These are phyloP conservation scores for Crucibulum laeve DNA, from an alignment of 768 basidiomycete genomes.

Conservation along the genomic window DNA sequence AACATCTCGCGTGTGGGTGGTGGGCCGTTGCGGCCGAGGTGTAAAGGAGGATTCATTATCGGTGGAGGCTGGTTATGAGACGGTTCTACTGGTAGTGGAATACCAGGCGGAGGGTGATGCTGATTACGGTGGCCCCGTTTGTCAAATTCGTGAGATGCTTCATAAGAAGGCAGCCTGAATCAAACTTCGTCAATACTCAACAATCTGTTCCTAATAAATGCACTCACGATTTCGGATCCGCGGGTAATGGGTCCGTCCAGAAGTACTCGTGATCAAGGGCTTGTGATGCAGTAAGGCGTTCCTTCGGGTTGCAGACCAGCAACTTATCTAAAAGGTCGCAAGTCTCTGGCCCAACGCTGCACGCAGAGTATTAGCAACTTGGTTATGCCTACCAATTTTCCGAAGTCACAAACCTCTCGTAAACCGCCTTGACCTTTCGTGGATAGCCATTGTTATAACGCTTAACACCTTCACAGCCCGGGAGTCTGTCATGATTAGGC, in stretches of 20 bases:
- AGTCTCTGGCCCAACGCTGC: slow-evolving; percentile 68
- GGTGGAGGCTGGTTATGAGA: slow-evolving; percentile 16
- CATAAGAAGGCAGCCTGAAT: slow-evolving; percentile 65
- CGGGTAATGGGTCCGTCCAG: slow-evolving; percentile 86
- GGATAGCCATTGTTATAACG: slow-evolving; percentile 46
- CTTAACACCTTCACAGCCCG: slow-evolving; percentile 78
- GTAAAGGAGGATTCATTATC: background rate
- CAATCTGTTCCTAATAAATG: background rate
- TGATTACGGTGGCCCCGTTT: slow-evolving; percentile 58
- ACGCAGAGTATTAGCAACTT: slow-evolving; percentile 4
- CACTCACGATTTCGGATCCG: slow-evolving; percentile 74
- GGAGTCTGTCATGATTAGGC: slow-evolving; percentile 72
- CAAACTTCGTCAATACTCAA: slow-evolving; percentile 2
- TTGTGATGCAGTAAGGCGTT: slow-evolving; percentile 78
- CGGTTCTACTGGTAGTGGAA: slow-evolving; percentile 16
- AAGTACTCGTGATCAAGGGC: slow-evolving; percentile 94
- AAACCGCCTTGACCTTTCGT: slow-evolving; percentile 52
- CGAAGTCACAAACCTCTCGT: slow-evolving; percentile 48
- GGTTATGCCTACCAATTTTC: background rate
- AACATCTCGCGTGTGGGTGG: slow-evolving; percentile 3
- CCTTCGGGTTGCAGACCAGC: slow-evolving; percentile 76
- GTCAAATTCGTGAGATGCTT: slow-evolving; percentile 82
- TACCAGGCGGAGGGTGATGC: slow-evolving; percentile 24
- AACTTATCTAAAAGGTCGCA: slow-evolving; percentile 81
- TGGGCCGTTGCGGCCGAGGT: background rate